Base-by-base conservation (phyloP, 306 rosid species). In the Oemleria cerasiformis region DNA sequence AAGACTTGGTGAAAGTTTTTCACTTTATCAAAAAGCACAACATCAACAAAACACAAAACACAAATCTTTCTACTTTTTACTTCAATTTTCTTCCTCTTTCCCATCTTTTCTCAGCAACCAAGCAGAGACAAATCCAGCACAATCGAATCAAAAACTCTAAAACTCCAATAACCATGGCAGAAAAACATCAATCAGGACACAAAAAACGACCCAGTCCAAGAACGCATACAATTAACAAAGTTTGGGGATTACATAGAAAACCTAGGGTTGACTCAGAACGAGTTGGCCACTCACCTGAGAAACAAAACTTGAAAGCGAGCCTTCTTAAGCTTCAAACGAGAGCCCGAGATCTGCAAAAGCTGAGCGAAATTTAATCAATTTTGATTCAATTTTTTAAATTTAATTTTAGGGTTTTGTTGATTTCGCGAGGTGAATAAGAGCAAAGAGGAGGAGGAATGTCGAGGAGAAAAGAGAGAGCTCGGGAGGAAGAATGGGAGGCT, bases 361-460 rank as follows among this genome's bases (percentile, higher is more conserved):
- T 7, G 30, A 56, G 65, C 74, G 34, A 70, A 70, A 41, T 55
- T 39, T 14, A 23, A 20, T 14, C 20, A 39, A 53, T 19, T 68
- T 7, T 40, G 39, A n/a, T 68, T 25, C 0, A 43, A 40, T 1
- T 3, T 12, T 6, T 42, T 15, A 19, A 65, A 50, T 17, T 16
- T 53, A 19, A 7, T 41, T 14, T 80, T 73, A 82, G 84, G 88
- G 87, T 80, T 80, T 84, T 81, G 66, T 21, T 43, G 43, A 70
- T 23, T 21, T 38, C n/a, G 72, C 36, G 5, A 64, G 9, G 55
- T 5, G 20, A 8, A 65, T 30, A 54, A 16, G 71, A 63, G 13
- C 13, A 15, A n/a, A 36, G 36, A 12, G 58, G n/a, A 8, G 15
- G 12, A 17, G 70, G 63, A 13, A 51, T 1, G 58, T n/a, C 23